Conservation (phyloP, 1,284 basidiomycete species). For the Apiotrichum montevideense region DNA sequence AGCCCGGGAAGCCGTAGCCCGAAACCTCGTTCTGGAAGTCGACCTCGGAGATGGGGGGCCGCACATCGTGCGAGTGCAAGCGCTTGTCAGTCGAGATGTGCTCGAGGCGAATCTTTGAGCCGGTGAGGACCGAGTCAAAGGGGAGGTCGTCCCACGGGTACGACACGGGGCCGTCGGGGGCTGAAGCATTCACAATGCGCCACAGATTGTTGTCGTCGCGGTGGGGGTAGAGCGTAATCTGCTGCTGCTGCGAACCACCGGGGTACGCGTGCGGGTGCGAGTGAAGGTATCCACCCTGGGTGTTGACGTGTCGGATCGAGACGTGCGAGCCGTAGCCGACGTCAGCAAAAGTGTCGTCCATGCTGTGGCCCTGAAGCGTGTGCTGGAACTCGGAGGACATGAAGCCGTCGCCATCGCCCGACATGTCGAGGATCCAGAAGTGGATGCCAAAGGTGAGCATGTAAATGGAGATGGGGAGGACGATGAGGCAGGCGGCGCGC, state of each 20-base stretch:
- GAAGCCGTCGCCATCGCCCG: slow-evolving; percentile 95
- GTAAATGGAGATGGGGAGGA: slow-evolving; percentile 79
- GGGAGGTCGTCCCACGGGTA: slow-evolving; percentile 57
- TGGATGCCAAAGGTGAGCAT: slow-evolving; percentile 94
- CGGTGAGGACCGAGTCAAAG: slow-evolving; percentile 61
- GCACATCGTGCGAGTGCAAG: slow-evolving; percentile 88
- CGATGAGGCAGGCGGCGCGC: slow-evolving; percentile 80
- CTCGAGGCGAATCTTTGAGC: slow-evolving; percentile 71
- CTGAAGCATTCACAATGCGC: slow-evolving; percentile 68
- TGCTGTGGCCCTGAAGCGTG: slow-evolving; percentile 80
- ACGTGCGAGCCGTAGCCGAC: slow-evolving; percentile 79
- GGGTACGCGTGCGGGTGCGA: slow-evolving; percentile 90
- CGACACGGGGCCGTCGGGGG: slow-evolving; percentile 48
- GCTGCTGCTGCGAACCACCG: slow-evolving; percentile 74
- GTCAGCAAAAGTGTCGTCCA: slow-evolving; percentile 92
- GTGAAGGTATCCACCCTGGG: slow-evolving; percentile 95
- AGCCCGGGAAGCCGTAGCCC: slow-evolving; percentile 70
- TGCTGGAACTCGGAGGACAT: slow-evolving; percentile 99
- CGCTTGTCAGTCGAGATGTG: slow-evolving; percentile 77
- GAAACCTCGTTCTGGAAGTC: slow-evolving; percentile 99
- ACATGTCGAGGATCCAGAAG: slow-evolving; percentile 77
- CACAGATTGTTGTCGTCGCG: slow-evolving; percentile 87
- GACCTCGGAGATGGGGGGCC: slow-evolving; percentile 93
- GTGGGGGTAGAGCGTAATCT: slow-evolving; percentile 96
- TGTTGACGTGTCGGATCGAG: slow-evolving; percentile 83